phyloP scores from a whole-genome alignment of 371 early-diverging fungal genomes.

The Zancudomyces culisetae region DNA sequence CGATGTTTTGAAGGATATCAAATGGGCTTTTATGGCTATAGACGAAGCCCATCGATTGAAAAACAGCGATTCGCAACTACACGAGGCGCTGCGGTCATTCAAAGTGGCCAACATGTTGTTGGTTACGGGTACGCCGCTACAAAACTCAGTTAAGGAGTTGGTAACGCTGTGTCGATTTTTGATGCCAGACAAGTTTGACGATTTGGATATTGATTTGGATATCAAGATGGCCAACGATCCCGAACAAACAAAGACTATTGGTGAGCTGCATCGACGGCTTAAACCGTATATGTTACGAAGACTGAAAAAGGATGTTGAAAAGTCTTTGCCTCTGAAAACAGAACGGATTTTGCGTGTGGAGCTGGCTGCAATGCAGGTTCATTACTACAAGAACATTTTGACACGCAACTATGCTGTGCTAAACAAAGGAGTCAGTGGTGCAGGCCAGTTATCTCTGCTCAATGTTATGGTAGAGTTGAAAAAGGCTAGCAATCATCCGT shows the following conservation, averaged over 20 bases:
- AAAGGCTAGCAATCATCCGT: conserved; percentile 98
- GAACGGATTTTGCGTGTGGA: conserved; percentile 90
- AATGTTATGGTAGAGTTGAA: conserved; percentile 95
- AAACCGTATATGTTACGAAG: conserved; percentile 85
- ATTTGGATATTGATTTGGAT: conserved; percentile 36
- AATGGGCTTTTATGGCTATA: conserved; percentile 72
- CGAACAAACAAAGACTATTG: conserved; percentile 62
- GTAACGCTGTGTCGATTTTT: conserved; percentile 60
- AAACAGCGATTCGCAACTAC: conserved; percentile 69
- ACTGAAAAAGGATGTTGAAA: conserved; percentile 94
- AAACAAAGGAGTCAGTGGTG: conserved; percentile 54
- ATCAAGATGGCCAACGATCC: conserved; percentile 24
- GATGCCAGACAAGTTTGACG: conserved; percentile 61
- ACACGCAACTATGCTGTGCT: conserved; percentile 84
- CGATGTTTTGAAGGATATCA: conserved; percentile 43
- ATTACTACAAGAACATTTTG: conserved; percentile 81
- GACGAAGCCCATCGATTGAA: conserved; percentile 88
- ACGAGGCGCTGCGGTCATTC: conserved; percentile 59
- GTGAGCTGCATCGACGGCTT: conserved; percentile 59
- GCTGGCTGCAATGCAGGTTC: conserved; percentile 70
- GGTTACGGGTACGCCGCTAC: conserved; percentile 80
- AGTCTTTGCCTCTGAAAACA: conserved; percentile 81
- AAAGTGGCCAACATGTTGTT: conserved; percentile 55
- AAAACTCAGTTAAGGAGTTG: conserved; percentile 74
- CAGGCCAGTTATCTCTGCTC: conserved; percentile 67